Evolutionary conservation across 2,329 filamentous ascomycete species (phyloP).

Genomic region (Claviceps digitariae): DNA sequence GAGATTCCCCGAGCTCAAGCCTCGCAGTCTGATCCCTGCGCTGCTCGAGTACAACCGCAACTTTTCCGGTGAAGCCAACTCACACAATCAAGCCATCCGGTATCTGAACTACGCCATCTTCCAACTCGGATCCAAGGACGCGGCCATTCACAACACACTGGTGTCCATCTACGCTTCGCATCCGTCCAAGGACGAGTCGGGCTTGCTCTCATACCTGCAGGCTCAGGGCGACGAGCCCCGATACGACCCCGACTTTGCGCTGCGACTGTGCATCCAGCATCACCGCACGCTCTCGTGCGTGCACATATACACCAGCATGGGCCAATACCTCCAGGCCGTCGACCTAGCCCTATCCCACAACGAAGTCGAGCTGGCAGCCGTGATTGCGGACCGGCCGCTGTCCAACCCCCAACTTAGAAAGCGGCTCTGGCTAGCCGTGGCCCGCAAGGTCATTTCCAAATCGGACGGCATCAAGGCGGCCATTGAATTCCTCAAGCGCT

Average conservation of each 20-base stretch:
- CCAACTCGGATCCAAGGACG: constrained; percentile 62
- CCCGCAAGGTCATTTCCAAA: constrained; percentile 82
- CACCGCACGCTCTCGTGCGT: constrained; percentile 87
- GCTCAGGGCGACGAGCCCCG: constrained; percentile 74
- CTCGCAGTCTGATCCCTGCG: constrained; percentile 81
- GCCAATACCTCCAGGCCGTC: constrained; percentile 84
- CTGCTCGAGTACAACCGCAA: constrained; percentile 86
- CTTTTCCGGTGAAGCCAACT: constrained; percentile 46
- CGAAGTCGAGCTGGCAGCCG: constrained; percentile 77
- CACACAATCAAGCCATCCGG: constrained; percentile 79
- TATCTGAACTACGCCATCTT: constrained; percentile 93
- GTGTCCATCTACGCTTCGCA: constrained; percentile 92
- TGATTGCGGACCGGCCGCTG: constrained; percentile 76
- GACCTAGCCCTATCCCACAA: constrained; percentile 82
- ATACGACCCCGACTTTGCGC: constrained; percentile 92
- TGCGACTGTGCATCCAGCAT: constrained; percentile 89
- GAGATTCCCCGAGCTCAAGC: constrained; percentile 74
- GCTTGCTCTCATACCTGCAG: constrained; percentile 77
- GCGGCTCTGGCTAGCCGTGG: constrained; percentile 88
- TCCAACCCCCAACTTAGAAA: constrained; percentile 72
- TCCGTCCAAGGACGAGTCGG: constrained; percentile 68
- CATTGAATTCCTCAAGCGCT: constrained; percentile 84
- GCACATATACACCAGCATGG: constrained; percentile 95
- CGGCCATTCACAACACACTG: constrained; percentile 91
- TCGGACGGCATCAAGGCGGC: constrained; percentile 81